Evolutionary conservation across 2,329 filamentous ascomycete species (phyloP), one percentile per base, ranked within the genome.

Genomic region (Penicillium decumbens): DNA sequence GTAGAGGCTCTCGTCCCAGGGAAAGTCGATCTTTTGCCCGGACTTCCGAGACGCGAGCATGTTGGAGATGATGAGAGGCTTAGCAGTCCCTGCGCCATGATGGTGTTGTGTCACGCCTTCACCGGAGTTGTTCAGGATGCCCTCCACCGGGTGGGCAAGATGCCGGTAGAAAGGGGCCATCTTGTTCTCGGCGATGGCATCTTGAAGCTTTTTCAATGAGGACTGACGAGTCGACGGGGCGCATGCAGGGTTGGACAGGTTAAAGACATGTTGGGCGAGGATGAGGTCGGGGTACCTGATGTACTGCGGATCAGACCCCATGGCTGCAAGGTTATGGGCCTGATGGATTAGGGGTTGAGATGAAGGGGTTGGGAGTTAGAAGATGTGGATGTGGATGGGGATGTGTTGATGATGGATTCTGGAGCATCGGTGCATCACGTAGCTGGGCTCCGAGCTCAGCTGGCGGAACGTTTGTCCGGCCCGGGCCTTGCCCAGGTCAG

Each of bases 1-100:
- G 69, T 96, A 97, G 53, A 95, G 75, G 23, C 80, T 79, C 75
- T 97, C 91, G 65, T 98, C 90, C 93, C 93, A 98, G 0, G 89
- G 81, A 49, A 97, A 77, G 60, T 82, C 84, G 38, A 88, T 79
- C 53, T 78, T 82, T 24, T 80, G 75, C 27, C 81, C 77, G 20
- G 82, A 75, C 64, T 81, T 81, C 72, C 83, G 85, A 64, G 82
- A 85, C 49, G 88, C 87, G 57, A 93, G 79, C 79, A 95, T 83
- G 66, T 85, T 87, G 38, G 82, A 83, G 49, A 82, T 76, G 71
- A 88, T 83, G 59, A 74, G 61, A 57, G 73, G 60, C 69, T 77
- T 68, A 60, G 77, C 53, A 80, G 53, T 51, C 35, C 56, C 60
- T 40, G 54, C 53, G 37, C 53, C 55, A 35, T 60, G 58, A 72